phyloP scores from a whole-genome alignment of 2,329 filamentous ascomycete genomes.

The Cladophialophora yegresii region DNA sequence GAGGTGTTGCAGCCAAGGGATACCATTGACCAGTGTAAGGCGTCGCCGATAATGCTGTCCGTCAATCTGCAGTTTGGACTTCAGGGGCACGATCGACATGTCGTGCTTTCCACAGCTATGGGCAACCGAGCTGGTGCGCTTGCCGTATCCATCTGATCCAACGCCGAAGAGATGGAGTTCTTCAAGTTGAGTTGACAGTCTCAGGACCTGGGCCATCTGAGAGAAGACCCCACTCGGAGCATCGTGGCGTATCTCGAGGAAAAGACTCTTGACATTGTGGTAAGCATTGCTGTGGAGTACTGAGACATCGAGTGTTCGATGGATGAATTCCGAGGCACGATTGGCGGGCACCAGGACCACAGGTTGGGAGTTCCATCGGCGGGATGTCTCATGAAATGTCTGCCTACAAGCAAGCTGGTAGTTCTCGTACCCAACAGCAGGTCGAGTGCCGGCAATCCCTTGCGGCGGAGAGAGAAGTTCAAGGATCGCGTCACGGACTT shows the following conservation, averaged over 20 bases:
- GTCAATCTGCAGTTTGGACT: constrained; percentile 15
- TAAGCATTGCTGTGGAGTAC: constrained; percentile 8
- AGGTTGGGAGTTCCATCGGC: not conserved
- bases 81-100: constrained; percentile 2
- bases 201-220: constrained; percentile 15
- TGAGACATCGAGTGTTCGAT: not conserved
- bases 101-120: constrained; percentile 24
- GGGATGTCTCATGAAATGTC: constrained; percentile 22
- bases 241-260: constrained; percentile 28
- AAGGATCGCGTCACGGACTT: constrained; percentile 27
- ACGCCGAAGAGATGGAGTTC: constrained; percentile 30
- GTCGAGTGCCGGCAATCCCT: constrained; percentile 10
- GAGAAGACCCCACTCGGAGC: constrained; percentile 7
- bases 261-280: constrained; percentile 20
- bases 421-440: constrained; percentile 15
- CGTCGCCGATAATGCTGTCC: constrained; percentile 21
- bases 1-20: constrained; percentile 20
- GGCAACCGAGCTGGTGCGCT: constrained; percentile 18
- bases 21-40: constrained; percentile 18
- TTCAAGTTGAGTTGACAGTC: constrained; percentile 19
- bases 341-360: constrained; percentile 18
- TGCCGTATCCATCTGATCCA: constrained; percentile 24
- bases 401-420: constrained; percentile 25
- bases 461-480: not conserved
- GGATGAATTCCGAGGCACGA: constrained; percentile 14